phyloP scores from a whole-genome alignment of 2,329 filamentous ascomycete species.

The Pyrenochaeta sp. region DNA sequence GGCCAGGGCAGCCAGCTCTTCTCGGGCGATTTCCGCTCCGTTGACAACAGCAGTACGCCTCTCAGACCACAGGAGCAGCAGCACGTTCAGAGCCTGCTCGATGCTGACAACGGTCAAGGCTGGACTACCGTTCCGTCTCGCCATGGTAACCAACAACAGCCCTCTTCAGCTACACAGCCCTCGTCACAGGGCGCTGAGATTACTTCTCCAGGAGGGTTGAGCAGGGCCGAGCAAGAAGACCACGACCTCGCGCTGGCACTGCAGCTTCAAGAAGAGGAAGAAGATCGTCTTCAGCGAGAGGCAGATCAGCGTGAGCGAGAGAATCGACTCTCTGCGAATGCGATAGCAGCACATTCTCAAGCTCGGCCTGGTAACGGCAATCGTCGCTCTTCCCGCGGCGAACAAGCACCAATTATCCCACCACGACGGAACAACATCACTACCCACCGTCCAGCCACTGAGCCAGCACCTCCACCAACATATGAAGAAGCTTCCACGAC shows the following conservation, averaged over 20 bases:
- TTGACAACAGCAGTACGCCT: slow-evolving; percentile 65
- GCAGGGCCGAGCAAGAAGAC: slow-evolving; percentile 78
- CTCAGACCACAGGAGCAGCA: slow-evolving; percentile 36
- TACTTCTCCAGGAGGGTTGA: slow-evolving; percentile 40
- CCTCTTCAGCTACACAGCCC: slow-evolving; percentile 10
- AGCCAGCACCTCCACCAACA: slow-evolving; percentile 67
- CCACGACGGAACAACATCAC: slow-evolving; percentile 52
- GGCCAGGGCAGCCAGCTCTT: slow-evolving; percentile 85
- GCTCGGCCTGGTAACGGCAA: slow-evolving; percentile 30
- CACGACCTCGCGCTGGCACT: slow-evolving; percentile 85
- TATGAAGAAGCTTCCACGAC: slow-evolving; percentile 71
- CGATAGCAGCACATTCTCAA: slow-evolving; percentile 62
- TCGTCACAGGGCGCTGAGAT: slow-evolving; percentile 23
- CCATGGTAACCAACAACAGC: slow-evolving; percentile 37
- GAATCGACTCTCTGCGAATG: slow-evolving; percentile 73
- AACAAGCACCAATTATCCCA: slow-evolving; percentile 56
- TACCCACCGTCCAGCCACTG: slow-evolving; percentile 48
- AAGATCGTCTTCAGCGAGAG: slow-evolving; percentile 73
- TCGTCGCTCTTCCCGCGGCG: slow-evolving; percentile 38
- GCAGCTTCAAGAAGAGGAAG: slow-evolving; percentile 94
- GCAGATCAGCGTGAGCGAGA: slow-evolving; percentile 71
- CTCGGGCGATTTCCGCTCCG: slow-evolving; percentile 86
- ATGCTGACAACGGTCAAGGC: slow-evolving; percentile 50
- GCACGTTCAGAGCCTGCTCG: slow-evolving; percentile 36
- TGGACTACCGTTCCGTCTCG: slow-evolving; percentile 65